phyloP scores from a whole-genome alignment of 169 alveolate genomes.

The Eimeria maxima region DNA sequence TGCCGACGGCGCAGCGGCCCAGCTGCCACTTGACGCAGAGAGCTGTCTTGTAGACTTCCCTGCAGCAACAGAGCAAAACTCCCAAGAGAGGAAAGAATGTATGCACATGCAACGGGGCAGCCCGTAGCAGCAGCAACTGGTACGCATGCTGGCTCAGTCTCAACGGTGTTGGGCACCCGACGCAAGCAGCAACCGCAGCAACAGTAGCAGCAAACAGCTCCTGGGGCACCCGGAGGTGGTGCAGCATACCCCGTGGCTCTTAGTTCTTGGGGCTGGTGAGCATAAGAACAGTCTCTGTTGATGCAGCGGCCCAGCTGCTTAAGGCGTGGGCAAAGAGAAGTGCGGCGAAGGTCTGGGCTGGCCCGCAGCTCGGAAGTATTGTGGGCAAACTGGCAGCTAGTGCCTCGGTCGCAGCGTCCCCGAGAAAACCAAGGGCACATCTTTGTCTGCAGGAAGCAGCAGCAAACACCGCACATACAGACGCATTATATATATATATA shows the following conservation, averaged over 20 bases:
- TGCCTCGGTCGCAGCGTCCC: slow-evolving; percentile 82
- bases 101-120: slow-evolving; percentile 30
- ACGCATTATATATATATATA: not conserved
- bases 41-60: slow-evolving; percentile 82
- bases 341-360: slow-evolving; percentile 75
- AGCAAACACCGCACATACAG: not conserved
- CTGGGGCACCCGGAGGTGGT: not conserved
- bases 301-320: slow-evolving; percentile 72
- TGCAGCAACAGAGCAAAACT: slow-evolving; percentile 15
- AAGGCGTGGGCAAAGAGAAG: slow-evolving; percentile 76
- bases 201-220: not conserved
- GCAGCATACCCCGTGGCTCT: slow-evolving; percentile 60
- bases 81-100: not conserved
- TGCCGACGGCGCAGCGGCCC: slow-evolving; percentile 83
- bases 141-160: not conserved
- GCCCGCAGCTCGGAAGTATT: slow-evolving; percentile 74
- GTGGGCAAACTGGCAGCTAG: slow-evolving; percentile 81
- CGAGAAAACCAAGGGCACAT: slow-evolving; percentile 83
- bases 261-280: slow-evolving; percentile 65
- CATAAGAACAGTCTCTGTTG: slow-evolving; percentile 63
- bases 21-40: slow-evolving; percentile 79
- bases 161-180: not conserved
- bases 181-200: not conserved
- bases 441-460: slow-evolving; percentile 76
- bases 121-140: not conserved